phyloP scores from a whole-genome alignment of 2,329 filamentous ascomycete genomes.

The Lasiodiplodia gonubiensis region DNA sequence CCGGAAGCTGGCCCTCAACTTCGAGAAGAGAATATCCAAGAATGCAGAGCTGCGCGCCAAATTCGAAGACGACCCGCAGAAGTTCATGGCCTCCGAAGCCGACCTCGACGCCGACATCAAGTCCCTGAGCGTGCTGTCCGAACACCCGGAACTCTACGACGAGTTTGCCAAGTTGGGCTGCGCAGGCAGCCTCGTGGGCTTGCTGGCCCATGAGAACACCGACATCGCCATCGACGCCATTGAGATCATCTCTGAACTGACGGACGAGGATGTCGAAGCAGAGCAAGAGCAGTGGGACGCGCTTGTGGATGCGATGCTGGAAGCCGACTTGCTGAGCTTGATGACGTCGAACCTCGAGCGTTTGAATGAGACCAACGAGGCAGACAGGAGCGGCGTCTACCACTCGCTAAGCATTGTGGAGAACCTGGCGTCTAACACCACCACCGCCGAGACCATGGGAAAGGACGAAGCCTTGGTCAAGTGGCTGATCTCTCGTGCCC shows the following conservation, averaged over 20 bases:
- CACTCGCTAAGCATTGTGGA: constrained; percentile 82
- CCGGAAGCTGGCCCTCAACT: constrained; percentile 76
- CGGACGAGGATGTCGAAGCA: constrained; percentile 88
- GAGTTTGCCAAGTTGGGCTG: constrained; percentile 80
- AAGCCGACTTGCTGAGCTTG: constrained; percentile 74
- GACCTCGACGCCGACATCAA: constrained; percentile 91
- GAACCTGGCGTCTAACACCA: constrained; percentile 75
- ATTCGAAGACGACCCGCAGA: constrained; percentile 78
- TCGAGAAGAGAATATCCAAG: constrained; percentile 89
- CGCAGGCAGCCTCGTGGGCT: constrained; percentile 73
- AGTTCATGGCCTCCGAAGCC: constrained; percentile 84
- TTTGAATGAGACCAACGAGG: constrained; percentile 73
- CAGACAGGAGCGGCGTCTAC: constrained; percentile 85
- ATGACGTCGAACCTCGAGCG: constrained; percentile 79
- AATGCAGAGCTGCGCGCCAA: constrained; percentile 89
- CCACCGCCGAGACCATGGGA: constrained; percentile 74
- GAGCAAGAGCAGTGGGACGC: constrained; percentile 80
- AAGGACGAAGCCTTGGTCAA: constrained; percentile 69
- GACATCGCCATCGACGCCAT: constrained; percentile 93
- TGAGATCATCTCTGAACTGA: constrained; percentile 87
- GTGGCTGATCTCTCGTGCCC: constrained; percentile 80
- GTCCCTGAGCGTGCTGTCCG: constrained; percentile 80
- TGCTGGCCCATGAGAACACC: constrained; percentile 93
- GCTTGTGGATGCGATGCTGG: constrained; percentile 67
- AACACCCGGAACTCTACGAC: constrained; percentile 81